Base-by-base conservation (phyloP, 2,329 filamentous ascomycete species). In the Botryotinia convoluta region DNA sequence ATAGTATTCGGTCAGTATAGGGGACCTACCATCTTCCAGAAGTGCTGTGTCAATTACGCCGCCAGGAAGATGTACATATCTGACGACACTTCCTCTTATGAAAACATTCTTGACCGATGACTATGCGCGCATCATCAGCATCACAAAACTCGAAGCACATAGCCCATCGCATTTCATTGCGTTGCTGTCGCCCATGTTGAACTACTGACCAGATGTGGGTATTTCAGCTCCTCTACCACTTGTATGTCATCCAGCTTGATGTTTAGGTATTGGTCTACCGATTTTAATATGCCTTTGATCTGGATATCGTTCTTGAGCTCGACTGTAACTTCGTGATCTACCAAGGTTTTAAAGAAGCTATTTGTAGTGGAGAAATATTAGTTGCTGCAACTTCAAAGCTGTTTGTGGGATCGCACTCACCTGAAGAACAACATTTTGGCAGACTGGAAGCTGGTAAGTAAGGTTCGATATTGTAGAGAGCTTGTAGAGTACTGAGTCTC, bases 271-370 rank as follows among this genome's bases (percentile, higher is more conserved):
- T 98, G 96, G 83, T 99, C 96, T 78, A 99, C 95, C 81, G 93
- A 97, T 87, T 98, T 99, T 78, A 99, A 88, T 51, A 92, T 97
- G 77, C 96, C 96, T 79, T 93, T 93, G 83, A 99, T 97, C 82
- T 95, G 94, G 79, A 99, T 97, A 85, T 99, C 96, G 83, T 99
- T 99, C 86, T 99, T 99, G 83, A 99, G 93, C 86, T 99, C 96
- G 82, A 99, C 94, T 64, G 95, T 98, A 81, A 99, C 95, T 86
- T 97, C 91, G 79, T 96, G 92, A 86, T 98, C 96, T 82, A 98
- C 97, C 80, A 98, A 92, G 71, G 95, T 98, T 84, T 98, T 98
- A 90, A 98, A 98, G 87, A 98, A 98, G 86, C 93, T 96, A 81
- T 75, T 57, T 37, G 48, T 42, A 26, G 48, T 32, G n/a, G 37